Conservation (phyloP, 1,284 basidiomycete species). For the Pseudozyma sp. region DNA sequence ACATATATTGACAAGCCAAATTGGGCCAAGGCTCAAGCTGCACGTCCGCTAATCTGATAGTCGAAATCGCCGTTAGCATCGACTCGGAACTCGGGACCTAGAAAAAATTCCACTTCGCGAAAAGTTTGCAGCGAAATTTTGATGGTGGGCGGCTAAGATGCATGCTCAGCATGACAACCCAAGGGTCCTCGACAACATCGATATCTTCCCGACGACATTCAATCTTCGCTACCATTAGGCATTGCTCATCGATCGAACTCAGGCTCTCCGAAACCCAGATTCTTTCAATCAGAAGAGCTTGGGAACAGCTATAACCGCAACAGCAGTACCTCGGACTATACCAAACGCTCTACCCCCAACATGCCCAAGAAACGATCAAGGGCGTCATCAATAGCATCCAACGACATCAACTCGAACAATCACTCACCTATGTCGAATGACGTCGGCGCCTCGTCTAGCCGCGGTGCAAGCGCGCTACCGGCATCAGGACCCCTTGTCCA, state of each 20-base stretch:
- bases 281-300: not conserved
- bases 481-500: constrained; percentile 44
- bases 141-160: not conserved
- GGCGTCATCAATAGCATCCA: constrained; percentile 41
- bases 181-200: constrained; percentile 19
- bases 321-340: not conserved
- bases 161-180: not conserved
- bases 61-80: constrained; percentile 13
- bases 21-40: not conserved
- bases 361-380: constrained; percentile 52
- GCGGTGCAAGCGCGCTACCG: constrained; percentile 20
- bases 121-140: constrained; percentile 32
- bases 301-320: not conserved
- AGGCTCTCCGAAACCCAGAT: not conserved
- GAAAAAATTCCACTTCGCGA: constrained; percentile 17
- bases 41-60: constrained; percentile 18
- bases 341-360: not conserved
- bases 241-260: no score
- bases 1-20: not conserved
- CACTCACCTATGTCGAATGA: constrained; percentile 14
- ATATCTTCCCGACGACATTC: not conserved
- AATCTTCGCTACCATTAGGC: not conserved
- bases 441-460: constrained; percentile 26
- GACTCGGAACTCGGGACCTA: constrained; percentile 19
- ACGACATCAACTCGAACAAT: constrained; percentile 18